Percentiles rank a stretch among this genome's conserved stretches.
phyloP scores from a whole-genome alignment of 139 green algal genomes.

The Spirogloea muscicola region DNA sequence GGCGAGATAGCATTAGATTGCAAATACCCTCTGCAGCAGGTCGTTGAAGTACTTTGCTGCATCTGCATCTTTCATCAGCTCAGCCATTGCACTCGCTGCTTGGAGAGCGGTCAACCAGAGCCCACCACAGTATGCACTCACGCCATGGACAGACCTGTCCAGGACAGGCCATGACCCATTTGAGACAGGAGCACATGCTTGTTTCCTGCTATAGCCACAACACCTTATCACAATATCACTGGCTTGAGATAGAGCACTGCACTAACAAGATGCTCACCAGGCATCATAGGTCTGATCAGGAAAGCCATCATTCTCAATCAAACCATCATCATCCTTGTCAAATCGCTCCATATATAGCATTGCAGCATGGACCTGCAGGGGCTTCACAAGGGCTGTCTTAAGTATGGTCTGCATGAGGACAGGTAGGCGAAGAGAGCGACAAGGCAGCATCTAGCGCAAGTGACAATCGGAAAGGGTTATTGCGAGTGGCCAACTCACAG shows the following conservation, averaged over 20 bases:
- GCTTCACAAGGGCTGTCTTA: not conserved
- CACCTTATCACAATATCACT: not conserved
- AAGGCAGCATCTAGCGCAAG: not conserved
- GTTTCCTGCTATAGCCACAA: not conserved
- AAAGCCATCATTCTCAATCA: slow-evolving; percentile 49
- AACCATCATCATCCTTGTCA: slow-evolving; percentile 34
- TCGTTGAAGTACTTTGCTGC: not conserved
- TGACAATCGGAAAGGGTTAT: not conserved
- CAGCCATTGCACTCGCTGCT: slow-evolving; percentile 16
- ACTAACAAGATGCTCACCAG: slow-evolving; percentile 6
- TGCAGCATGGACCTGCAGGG: slow-evolving; percentile 7
- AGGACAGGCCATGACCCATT: not conserved
- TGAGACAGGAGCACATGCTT: no score
- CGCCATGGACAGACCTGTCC: slow-evolving; percentile 39
- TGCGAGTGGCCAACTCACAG: not conserved
- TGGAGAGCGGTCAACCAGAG: slow-evolving; percentile 48
- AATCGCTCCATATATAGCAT: slow-evolving; percentile 21
- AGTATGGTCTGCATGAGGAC: not conserved
- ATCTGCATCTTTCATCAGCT: slow-evolving; percentile 4
- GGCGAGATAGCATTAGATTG: no score
- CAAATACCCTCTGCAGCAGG: no score
- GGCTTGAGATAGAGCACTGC: not conserved
- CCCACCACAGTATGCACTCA: slow-evolving; percentile 46
- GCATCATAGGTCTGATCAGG: slow-evolving; percentile 46
- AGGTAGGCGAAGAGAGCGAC: not conserved